These are phyloP conservation scores for Cylindrodendrum hubeiense DNA, from an alignment of 2,329 filamentous ascomycete genomes.

Conservation along the genomic window DNA sequence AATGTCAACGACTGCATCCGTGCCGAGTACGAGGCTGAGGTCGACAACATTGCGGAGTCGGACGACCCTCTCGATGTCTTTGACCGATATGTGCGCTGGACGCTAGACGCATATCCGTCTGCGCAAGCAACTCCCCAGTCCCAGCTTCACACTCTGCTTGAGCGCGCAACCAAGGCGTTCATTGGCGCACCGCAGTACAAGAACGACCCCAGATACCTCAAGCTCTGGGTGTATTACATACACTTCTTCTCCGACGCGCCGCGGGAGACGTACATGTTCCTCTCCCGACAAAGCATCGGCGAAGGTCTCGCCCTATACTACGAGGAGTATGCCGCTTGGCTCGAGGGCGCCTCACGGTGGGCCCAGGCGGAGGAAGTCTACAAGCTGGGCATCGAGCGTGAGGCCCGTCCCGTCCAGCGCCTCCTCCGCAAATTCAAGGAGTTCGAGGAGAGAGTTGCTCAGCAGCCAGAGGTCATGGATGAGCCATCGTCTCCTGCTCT, in stretches of 20 bases:
- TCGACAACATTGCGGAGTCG: constrained; percentile 82
- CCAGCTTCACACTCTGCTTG: constrained; percentile 88
- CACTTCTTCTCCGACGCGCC: constrained; percentile 93
- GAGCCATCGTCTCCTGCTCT: constrained; percentile 90
- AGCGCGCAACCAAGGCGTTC: constrained; percentile 93
- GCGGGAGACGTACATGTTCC: constrained; percentile 90
- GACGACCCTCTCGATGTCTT: constrained; percentile 97
- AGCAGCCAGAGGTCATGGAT: constrained; percentile 69
- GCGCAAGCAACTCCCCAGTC: constrained; percentile 92
- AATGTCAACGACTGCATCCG: constrained; percentile 84
- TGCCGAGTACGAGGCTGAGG: constrained; percentile 87
- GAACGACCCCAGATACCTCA: constrained; percentile 94
- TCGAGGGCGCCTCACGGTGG: constrained; percentile 88
- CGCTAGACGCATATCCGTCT: constrained; percentile 92
- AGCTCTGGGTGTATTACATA: constrained; percentile 95
- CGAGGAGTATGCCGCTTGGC: constrained; percentile 95
- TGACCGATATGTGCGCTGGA: constrained; percentile 98
- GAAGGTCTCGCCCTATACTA: constrained; percentile 92
- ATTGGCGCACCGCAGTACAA: constrained; percentile 89
- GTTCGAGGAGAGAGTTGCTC: constrained; percentile 84
- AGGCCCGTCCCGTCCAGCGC: constrained; percentile 85
- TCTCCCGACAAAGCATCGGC: constrained; percentile 89
- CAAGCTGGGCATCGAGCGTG: constrained; percentile 87
- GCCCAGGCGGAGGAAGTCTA: constrained; percentile 95
- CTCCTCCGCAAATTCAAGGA: constrained; percentile 91